phyloP scores from a whole-genome alignment of 306 rosid genomes.

The Lotus japonicus region DNA sequence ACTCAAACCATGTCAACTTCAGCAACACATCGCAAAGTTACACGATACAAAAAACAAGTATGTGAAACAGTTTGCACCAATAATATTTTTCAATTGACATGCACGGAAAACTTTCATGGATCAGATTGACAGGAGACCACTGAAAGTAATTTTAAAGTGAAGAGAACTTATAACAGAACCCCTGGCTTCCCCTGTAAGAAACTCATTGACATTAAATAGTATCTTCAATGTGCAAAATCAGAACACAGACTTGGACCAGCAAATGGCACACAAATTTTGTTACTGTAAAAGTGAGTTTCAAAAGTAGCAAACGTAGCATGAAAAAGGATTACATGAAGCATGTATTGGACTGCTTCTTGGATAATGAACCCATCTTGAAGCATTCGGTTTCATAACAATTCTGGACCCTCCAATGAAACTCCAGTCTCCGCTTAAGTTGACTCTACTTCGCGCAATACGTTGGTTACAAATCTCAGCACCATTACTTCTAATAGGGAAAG shows the following conservation, averaged over 20 bases:
- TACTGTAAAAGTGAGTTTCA: not conserved
- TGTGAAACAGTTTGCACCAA: too few species aligned
- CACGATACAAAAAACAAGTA: not conserved
- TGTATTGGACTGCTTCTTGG: constrained; percentile 36
- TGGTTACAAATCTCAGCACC: constrained; percentile 35
- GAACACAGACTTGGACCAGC: not conserved
- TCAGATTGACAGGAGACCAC: not conserved
- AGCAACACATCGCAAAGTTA: not conserved
- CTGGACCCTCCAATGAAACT: constrained; percentile 78
- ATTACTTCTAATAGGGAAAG: constrained; percentile 33
- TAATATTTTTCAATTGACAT: too few species aligned
- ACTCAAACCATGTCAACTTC: not conserved
- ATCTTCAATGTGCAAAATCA: constrained; percentile 3
- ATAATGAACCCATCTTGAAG: constrained; percentile 29
- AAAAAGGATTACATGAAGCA: constrained; percentile 64
- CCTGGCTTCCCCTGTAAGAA: not conserved
- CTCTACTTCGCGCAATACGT: constrained; percentile 16
- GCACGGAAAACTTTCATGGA: too few species aligned
- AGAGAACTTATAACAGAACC: not conserved
- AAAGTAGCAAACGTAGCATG: not conserved
- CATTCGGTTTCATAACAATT: constrained; percentile 44
- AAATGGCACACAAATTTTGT: not conserved
- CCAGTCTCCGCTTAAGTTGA: constrained; percentile 43
- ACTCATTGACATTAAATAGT: not conserved
- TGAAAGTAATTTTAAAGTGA: not conserved